Conservation (phyloP, 768 basidiomycete species). For the Dendrothele bispora region DNA sequence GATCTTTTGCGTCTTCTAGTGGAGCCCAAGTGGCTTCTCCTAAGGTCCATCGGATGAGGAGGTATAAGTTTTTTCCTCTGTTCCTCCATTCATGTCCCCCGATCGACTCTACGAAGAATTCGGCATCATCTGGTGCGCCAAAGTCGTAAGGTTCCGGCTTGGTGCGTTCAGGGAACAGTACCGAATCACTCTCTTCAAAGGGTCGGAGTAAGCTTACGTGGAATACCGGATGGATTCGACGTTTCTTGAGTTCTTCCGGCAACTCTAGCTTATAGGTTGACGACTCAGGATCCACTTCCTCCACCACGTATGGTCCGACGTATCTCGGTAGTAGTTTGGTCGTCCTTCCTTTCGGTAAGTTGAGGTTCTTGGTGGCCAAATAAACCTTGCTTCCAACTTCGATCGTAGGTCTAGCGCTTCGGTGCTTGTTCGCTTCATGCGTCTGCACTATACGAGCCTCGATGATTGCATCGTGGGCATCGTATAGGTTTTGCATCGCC, state of each 20-base stretch:
- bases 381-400: constrained; percentile 28
- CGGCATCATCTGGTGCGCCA: constrained; percentile 25
- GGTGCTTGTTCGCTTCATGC: constrained; percentile 24
- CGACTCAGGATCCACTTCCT: constrained; percentile 12
- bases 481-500: constrained; percentile 19
- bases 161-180: constrained; percentile 31
- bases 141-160: constrained; percentile 35
- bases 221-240: constrained; percentile 33
- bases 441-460: constrained; percentile 28
- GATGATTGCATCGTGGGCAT: constrained; percentile 39
- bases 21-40: too few species aligned
- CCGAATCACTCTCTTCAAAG: constrained; percentile 29
- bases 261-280: constrained; percentile 29
- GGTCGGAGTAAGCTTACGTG: constrained; percentile 30
- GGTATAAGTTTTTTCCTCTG: too few species aligned
- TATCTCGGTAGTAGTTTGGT: constrained; percentile 35
- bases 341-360: constrained; percentile 29
- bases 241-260: constrained; percentile 17
- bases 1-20: too few species aligned
- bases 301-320: constrained; percentile 37
- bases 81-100: too few species aligned
- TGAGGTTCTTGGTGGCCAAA: constrained; percentile 35
- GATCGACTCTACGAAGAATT: constrained; percentile 43
- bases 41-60: too few species aligned
- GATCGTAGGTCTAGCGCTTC: constrained; percentile 14